phyloP scores from a whole-genome alignment of 352 stramenopile species.

The Peronosclerospora sorghi region DNA sequence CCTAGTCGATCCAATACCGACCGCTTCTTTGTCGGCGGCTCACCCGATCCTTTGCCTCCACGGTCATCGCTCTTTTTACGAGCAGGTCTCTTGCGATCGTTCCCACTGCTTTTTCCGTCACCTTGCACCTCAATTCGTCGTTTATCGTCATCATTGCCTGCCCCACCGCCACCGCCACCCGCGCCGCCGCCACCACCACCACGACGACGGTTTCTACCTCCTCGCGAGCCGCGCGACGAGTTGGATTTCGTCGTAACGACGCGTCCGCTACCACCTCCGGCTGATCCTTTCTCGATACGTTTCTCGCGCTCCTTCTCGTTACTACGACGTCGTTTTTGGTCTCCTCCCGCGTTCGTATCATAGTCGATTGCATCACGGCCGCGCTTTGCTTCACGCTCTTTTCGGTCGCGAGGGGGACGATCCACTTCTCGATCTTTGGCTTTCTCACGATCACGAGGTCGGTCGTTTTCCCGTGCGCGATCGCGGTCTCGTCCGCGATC shows the following conservation, averaged over 20 bases:
- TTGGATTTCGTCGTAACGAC: slow-evolving; percentile 36
- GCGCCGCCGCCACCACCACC: slow-evolving; percentile 11
- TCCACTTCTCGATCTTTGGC: slow-evolving; percentile 15
- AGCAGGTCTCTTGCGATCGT: slow-evolving; percentile 16
- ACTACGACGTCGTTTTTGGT: slow-evolving; percentile 24
- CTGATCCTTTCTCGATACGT: slow-evolving; percentile 10
- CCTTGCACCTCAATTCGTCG: slow-evolving; percentile 49
- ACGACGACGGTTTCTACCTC: slow-evolving; percentile 25
- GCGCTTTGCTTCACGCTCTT: slow-evolving; percentile 31
- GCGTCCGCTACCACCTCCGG: slow-evolving; percentile 19
- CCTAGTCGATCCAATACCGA: slow-evolving; percentile 76
- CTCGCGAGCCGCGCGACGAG: slow-evolving; percentile 19
- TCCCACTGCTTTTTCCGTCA: slow-evolving; percentile 18
- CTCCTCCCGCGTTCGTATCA: slow-evolving; percentile 2
- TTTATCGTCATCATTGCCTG: slow-evolving; percentile 24
- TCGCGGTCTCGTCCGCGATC: too few relatives aligned
- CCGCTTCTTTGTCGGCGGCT: slow-evolving; percentile 63
- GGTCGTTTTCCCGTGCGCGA: slow-evolving; percentile 19
- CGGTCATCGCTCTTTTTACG: slow-evolving; percentile 38
- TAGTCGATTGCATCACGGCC: slow-evolving; percentile 24
- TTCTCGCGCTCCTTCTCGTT: slow-evolving; percentile 15
- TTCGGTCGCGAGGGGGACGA: slow-evolving; percentile 20
- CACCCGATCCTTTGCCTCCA: slow-evolving; percentile 35
- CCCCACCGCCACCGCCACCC: background rate
- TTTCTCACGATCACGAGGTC: slow-evolving; percentile 22